Percentiles rank a stretch among this genome's conserved stretches.
Evolutionary conservation across 495 filamentous ascomycete species (phyloP).

Genomic region (Daldinia vernicosa): DNA sequence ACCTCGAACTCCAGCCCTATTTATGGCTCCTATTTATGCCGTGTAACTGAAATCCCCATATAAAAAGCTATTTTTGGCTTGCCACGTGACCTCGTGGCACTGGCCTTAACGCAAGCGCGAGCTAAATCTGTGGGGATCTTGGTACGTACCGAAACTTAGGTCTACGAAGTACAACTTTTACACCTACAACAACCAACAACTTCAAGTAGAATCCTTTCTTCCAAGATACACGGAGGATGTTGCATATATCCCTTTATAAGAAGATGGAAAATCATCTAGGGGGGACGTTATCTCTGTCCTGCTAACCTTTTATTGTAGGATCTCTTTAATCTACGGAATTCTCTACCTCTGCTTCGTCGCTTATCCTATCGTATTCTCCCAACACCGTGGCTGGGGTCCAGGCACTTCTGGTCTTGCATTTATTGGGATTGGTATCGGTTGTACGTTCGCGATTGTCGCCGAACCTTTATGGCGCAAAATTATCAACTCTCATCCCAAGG

Average conservation of each 20-base stretch:
- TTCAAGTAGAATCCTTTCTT: too few species aligned
- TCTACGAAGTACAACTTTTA: too few species aligned
- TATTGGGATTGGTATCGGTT: conserved; percentile 80
- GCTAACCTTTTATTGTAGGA: conserved; percentile 44
- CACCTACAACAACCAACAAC: too few species aligned
- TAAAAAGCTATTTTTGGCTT: not conserved
- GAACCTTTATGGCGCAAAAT: conserved; percentile 78
- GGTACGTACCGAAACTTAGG: not conserved
- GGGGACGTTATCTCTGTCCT: not conserved
- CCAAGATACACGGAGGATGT: too few species aligned
- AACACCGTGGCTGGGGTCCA: conserved; percentile 76
- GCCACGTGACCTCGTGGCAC: not conserved
- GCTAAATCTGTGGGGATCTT: not conserved
- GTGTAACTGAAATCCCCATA: not conserved
- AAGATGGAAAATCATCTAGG: too few species aligned
- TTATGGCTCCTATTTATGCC: not conserved
- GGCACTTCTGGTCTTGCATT: conserved; percentile 81
- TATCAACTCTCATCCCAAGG: conserved; percentile 73
- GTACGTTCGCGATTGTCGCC: conserved; percentile 67
- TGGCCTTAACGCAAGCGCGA: not conserved
- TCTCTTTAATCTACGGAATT: conserved; percentile 69
- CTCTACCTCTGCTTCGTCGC: conserved; percentile 90
- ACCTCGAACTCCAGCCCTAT: not conserved
- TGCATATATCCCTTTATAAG: too few species aligned
- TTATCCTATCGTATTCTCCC: conserved; percentile 79